A percentile compares a stretch with the other conserved stretches of the same genome.
phyloP scores from a whole-genome alignment of 106 monocot species.

The Allium fistulosum region DNA sequence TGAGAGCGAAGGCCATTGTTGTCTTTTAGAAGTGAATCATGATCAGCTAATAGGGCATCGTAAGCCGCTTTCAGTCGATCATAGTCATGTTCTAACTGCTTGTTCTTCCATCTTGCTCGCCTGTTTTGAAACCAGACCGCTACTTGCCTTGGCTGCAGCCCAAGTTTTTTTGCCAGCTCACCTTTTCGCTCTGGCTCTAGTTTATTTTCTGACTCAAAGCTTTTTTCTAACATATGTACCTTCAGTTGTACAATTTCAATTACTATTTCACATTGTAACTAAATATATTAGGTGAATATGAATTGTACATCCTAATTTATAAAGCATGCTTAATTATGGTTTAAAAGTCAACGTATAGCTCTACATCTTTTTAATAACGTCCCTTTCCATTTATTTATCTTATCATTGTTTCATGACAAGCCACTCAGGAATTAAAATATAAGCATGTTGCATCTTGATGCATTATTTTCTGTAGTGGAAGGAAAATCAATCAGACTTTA shows the following conservation, averaged over 20 bases:
- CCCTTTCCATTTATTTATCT: too few species aligned
- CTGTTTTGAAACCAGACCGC: conserved; percentile 81
- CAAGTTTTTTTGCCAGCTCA: conserved; percentile 73
- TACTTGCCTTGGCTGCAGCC: conserved; percentile 75
- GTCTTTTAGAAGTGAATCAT: conserved; percentile 43
- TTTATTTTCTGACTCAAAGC: conserved; percentile 85
- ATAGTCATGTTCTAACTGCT: conserved; percentile 69
- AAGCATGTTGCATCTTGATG: too few species aligned
- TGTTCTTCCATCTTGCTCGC: conserved; percentile 64
- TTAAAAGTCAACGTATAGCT: too few species aligned
- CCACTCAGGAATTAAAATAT: too few species aligned
- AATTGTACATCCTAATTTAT: too few species aligned
- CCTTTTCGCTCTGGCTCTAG: conserved; percentile 86
- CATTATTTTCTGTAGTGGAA: too few species aligned
- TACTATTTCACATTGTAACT: too few species aligned
- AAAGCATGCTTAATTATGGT: too few species aligned
- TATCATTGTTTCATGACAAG: too few species aligned
- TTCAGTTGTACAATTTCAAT: neutral
- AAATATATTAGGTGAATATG: too few species aligned
- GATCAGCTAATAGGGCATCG: conserved; percentile 60
- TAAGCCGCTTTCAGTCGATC: conserved; percentile 65
- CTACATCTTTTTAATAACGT: too few species aligned
- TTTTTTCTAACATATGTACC: conserved; percentile 69
- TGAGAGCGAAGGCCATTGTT: conserved; percentile 54
- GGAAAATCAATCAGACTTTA: too few species aligned